Percentiles rank a stretch among this genome's conserved stretches.
Conservation (phyloP, 306 rosid genomes). For the Psophocarpus tetragonolobus region DNA sequence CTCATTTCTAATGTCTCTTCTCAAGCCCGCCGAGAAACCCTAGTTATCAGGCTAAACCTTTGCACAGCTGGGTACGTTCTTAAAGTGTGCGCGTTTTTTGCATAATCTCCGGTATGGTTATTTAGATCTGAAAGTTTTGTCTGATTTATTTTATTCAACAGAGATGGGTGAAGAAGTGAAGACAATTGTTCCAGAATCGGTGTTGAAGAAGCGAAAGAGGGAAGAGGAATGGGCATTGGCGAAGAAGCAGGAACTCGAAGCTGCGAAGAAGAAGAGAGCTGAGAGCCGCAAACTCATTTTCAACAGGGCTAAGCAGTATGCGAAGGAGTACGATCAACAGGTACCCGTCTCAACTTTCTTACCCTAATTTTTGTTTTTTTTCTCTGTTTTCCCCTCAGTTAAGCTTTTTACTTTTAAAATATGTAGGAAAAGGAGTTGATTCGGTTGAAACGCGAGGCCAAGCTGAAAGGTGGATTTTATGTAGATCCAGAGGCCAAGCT, state of each 20-base stretch:
- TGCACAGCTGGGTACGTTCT: slow-evolving; percentile 2
- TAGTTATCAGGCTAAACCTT: not conserved
- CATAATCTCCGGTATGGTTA: not conserved
- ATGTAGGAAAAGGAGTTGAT: slow-evolving; percentile 75
- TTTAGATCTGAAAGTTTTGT: not conserved
- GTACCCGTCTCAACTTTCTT: slow-evolving; percentile 27
- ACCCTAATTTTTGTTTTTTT: not conserved
- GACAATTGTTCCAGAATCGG: slow-evolving; percentile 68
- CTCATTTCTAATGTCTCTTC: not conserved
- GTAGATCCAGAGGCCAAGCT: slow-evolving; percentile 94
- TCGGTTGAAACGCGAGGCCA: slow-evolving; percentile 80
- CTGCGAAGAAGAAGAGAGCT: slow-evolving; percentile 63
- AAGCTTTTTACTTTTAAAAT: not conserved
- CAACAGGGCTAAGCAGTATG: slow-evolving; percentile 70
- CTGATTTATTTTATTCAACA: not conserved
- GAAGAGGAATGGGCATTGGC: slow-evolving; percentile 81
- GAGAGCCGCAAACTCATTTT: slow-evolving; percentile 68
- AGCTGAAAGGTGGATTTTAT: slow-evolving; percentile 90
- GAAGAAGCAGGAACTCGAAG: slow-evolving; percentile 53
- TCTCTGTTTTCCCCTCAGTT: too few species aligned
- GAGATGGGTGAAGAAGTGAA: slow-evolving; percentile 73
- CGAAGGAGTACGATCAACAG: slow-evolving; percentile 63
- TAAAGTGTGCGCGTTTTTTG: too few species aligned
- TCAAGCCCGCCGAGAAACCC: slow-evolving; percentile 30
- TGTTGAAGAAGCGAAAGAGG: slow-evolving; percentile 79